Evolutionary conservation across 495 filamentous ascomycete genomes (phyloP), one percentile per base, ranked within the genome.

Genomic region (Aspergillus wentii): DNA sequence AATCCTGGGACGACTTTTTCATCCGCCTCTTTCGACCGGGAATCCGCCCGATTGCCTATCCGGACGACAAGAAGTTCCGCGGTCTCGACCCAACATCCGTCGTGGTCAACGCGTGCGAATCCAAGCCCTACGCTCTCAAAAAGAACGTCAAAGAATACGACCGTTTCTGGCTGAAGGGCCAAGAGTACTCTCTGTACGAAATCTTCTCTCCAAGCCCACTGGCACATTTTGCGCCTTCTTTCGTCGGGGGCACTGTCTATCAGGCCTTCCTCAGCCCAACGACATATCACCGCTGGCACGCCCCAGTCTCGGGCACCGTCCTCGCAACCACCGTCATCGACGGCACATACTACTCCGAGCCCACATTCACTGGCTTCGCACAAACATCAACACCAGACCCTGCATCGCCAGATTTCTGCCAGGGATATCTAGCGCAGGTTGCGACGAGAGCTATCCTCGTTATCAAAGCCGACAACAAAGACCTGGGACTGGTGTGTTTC

Each of bases 1-100:
- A 54, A 16, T 79, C 76, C 4, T 83, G 79, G 79, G 78, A 85
- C 36, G 66, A 76, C 37, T 85, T 83, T 56, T 85, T 85, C 61
- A 79, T 72, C 6, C 76, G 80, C 15, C 33, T 66, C 11, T 66
- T 82, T 28, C 61, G 61, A 5, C 40, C 59, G 0, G 46, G 52
- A 15, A 57, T 70, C 3, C 70, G 80, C 0, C 80, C 78, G 1
- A 47, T 82, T 6, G 66, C 62, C 2, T 48, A 49, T 0, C 71
- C 74, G 0, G 57, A 43, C 18, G 18, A 40, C 9, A 6, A 6
- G 4, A 11, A 10, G 7, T 21, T 25, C 8, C 10, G 59, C 72
- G 53, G 48, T 29, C 10, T 29, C 3, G 5, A 34, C 27, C 21
- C 38, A 33, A 34, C 14, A 16, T 9, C 43, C n/a, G 56, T 82